Evolutionary conservation across 1,284 basidiomycete genomes (phyloP), one percentile per base, ranked within the genome.

Genomic region (Trichosporon sp.): DNA sequence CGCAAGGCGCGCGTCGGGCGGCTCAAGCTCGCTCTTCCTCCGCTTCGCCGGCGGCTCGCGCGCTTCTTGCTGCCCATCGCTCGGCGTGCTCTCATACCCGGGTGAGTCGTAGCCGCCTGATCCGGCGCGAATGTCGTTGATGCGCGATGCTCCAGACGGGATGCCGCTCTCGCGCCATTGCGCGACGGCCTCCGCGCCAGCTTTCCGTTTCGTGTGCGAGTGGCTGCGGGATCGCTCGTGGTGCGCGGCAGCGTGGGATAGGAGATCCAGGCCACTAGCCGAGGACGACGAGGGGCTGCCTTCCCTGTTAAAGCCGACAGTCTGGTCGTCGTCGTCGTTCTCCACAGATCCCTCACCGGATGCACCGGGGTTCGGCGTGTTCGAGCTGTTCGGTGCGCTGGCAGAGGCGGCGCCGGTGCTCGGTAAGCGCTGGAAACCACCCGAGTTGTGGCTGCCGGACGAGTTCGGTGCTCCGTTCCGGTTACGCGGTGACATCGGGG

Each of bases 151-250:
- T 47, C 78, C 78, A 3, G 75, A 70, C 0, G 79, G 78, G 31
- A 79, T 80, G 21, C 77, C 78, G 15, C 70, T 73, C 18, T 74
- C 74, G 29, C 80, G 75, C 80, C 80, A 81, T 68, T 81, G 78
- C n/a, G 77, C 78, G 0, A 81, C 80, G 0, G 78, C 78, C 62
- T 81, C 79, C 11, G 78, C 77, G 4, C 80, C 80, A 1, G 76
- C 78, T 70, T 79, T 80, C 18, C 80, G 75, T 67, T 81, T 80
- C 15, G 76, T 75, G 51, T 78, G 77, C 15, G 66, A 58, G 56
- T 62, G 68, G 67, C 70, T 66, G 23, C 69, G 67, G 12, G 53
- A 32, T 7, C 65, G 64, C 53, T 72, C 65, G 71, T 72, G 68
- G 42, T 75, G 73, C 2, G 70, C 66, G 1, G 75, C 77, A 9